Evolutionary conservation across 2,329 filamentous ascomycete species (phyloP).

Genomic region (Sodiomyces alkalinus): DNA sequence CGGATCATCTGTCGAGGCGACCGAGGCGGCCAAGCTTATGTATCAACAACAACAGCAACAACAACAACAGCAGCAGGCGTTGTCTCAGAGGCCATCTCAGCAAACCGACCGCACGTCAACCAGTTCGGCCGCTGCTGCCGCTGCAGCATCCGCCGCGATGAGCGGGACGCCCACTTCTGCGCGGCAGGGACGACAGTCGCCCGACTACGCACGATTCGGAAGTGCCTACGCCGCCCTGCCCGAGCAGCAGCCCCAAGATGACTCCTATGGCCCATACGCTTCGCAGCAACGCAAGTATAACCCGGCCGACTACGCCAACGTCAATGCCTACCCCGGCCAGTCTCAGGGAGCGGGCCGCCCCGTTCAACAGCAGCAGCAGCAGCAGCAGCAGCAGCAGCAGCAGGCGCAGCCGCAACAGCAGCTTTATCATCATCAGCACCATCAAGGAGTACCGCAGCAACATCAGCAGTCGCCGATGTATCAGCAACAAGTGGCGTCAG

Average conservation of each 20-base stretch:
- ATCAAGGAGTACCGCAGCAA: constrained; percentile 17
- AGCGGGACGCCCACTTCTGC: constrained; percentile 26
- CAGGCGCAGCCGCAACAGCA: constrained; percentile 19
- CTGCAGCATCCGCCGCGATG: constrained; percentile 44
- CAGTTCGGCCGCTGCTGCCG: constrained; percentile 36
- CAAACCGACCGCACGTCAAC: constrained; percentile 40
- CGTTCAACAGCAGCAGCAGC: constrained; percentile 18
- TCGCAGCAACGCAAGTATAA: constrained; percentile 55
- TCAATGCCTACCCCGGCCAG: constrained; percentile 29
- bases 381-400: constrained; percentile 16
- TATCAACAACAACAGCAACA: constrained; percentile 37
- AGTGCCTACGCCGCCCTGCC: constrained; percentile 14
- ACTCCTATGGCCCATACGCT: constrained; percentile 16
- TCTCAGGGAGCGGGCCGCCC: constrained; percentile 3
- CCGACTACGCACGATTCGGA: constrained; percentile 20
- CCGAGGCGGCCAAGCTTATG: constrained; percentile 49
- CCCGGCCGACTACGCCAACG: constrained; percentile 58
- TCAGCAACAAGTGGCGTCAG: constrained; percentile 14
- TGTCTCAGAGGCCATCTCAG: constrained; percentile 32
- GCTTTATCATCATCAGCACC: constrained; percentile 13
- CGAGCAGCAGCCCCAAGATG: constrained; percentile 12
- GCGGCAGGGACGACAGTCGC: constrained; percentile 10
- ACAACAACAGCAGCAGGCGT: too few relatives aligned
- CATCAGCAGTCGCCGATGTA: constrained; percentile 18
- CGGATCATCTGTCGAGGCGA: constrained; percentile 32